A percentile compares a stretch with the other conserved stretches of the same genome.
Evolutionary conservation across 495 filamentous ascomycete species (phyloP).

Genomic region (Aspergillus kassunensis): DNA sequence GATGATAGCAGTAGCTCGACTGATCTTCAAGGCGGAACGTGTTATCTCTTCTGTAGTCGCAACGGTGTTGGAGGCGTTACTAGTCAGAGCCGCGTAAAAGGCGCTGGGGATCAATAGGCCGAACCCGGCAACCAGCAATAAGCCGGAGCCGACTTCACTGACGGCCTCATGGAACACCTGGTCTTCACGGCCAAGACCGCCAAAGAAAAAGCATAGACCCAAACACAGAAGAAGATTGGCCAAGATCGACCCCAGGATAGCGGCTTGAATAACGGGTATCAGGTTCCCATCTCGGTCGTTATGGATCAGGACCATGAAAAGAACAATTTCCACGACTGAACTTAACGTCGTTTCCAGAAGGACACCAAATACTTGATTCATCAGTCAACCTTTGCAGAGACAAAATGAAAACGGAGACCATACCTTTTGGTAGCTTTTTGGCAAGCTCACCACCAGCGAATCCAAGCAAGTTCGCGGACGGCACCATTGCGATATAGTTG

Average conservation of each 20-base stretch:
- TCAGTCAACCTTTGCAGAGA: not conserved
- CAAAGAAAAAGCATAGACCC: slow-evolving; percentile 73
- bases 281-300: slow-evolving; percentile 40
- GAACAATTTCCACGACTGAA: slow-evolving; percentile 74
- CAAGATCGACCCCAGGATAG: slow-evolving; percentile 76
- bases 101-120: slow-evolving; percentile 79
- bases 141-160: slow-evolving; percentile 74
- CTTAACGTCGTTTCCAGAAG: slow-evolving; percentile 73
- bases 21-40: slow-evolving; percentile 58
- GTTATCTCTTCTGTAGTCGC: slow-evolving; percentile 38
- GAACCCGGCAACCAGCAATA: slow-evolving; percentile 78
- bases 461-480: slow-evolving; percentile 80
- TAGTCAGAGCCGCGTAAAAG: slow-evolving; percentile 60
- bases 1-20: slow-evolving; percentile 70
- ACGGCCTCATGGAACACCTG: slow-evolving; percentile 71
- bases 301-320: slow-evolving; percentile 68
- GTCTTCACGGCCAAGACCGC: slow-evolving; percentile 61
- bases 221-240: slow-evolving; percentile 75
- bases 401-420: not conserved
- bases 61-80: slow-evolving; percentile 28
- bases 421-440: slow-evolving; percentile 67
- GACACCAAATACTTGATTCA: slow-evolving; percentile 54
- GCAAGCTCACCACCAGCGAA: slow-evolving; percentile 81
- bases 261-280: slow-evolving; percentile 74
- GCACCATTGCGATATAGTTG: slow-evolving; percentile 81